A percentile compares a stretch with the other conserved stretches of the same genome.
phyloP scores from a whole-genome alignment of 2,329 filamentous ascomycete species.

The Fusarium torreyae region DNA sequence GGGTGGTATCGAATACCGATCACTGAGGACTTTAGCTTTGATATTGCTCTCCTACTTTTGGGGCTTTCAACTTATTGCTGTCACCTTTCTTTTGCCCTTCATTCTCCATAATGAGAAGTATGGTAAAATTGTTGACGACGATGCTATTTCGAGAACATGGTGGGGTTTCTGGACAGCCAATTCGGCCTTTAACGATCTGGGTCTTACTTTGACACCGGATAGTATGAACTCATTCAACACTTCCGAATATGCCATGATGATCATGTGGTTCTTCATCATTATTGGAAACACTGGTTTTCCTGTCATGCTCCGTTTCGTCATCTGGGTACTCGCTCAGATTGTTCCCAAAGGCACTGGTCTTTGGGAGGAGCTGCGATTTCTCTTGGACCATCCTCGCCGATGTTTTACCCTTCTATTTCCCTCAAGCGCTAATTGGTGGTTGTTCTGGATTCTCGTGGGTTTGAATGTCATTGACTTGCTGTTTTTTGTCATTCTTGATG shows the following conservation, averaged over 20 bases:
- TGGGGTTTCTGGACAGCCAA: conserved; percentile 93
- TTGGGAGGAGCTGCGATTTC: conserved; percentile 91
- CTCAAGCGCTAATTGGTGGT: conserved; percentile 92
- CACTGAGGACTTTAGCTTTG: conserved; percentile 86
- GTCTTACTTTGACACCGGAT: conserved; percentile 91
- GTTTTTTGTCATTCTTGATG: conserved; percentile 93
- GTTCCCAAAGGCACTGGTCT: conserved; percentile 76
- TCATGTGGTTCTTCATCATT: conserved; percentile 89
- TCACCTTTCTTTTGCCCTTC: conserved; percentile 84
- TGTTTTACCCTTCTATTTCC: conserved; percentile 98
- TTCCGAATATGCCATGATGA: conserved; percentile 80
- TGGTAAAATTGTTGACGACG: conserved; percentile 72
- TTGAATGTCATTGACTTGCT: conserved; percentile 90
- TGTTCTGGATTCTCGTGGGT: conserved; percentile 86
- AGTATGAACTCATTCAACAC: conserved; percentile 92
- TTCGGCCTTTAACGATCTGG: conserved; percentile 95
- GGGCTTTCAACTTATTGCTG: conserved; percentile 83
- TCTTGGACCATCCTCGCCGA: conserved; percentile 93
- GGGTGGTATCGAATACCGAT: conserved; percentile 95
- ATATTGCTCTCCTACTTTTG: conserved; percentile 86
- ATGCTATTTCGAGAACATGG: conserved; percentile 80
- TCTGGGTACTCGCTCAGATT: conserved; percentile 83
- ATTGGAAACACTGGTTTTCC: conserved; percentile 97
- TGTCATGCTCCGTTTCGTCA: conserved; percentile 92
- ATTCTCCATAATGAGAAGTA: conserved; percentile 77